Conservation (phyloP, 805 yeast genomes). For the Kuraishia hungarica region DNA sequence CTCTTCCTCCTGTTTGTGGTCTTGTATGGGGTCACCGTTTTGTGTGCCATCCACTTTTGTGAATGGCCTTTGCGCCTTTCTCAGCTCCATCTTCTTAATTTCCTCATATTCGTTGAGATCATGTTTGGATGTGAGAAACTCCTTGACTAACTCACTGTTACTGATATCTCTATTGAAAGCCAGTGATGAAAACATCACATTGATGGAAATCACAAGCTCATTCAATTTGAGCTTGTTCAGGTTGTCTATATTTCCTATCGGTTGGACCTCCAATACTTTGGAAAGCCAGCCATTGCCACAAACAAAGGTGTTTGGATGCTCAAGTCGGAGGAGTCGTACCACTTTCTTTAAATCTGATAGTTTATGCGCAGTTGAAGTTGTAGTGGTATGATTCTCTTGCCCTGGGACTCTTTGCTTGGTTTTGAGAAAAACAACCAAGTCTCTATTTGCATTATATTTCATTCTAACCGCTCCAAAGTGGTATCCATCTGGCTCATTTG, state of each 20-base stretch:
- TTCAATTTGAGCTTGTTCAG: conserved; percentile 38
- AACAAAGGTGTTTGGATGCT: conserved; percentile 24
- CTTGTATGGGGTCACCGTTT: too few species aligned
- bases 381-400: neutral
- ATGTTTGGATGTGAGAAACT: conserved; percentile 21
- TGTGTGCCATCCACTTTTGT: too few species aligned
- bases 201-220: conserved; percentile 37
- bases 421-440: conserved; percentile 18
- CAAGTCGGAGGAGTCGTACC: conserved; percentile 25
- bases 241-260: conserved; percentile 16
- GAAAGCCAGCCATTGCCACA: conserved; percentile 13
- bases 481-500: conserved; percentile 10
- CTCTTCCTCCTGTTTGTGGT: neutral
- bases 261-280: conserved; percentile 10
- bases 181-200: conserved; percentile 37
- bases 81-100: conserved; percentile 8
- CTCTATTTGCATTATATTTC: conserved; percentile 18
- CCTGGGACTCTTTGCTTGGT: neutral
- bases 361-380: conserved; percentile 15
- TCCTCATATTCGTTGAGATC: conserved; percentile 2
- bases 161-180: conserved; percentile 26
- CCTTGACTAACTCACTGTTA: conserved; percentile 31
- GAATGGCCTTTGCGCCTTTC: neutral
- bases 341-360: conserved; percentile 23
- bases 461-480: conserved; percentile 26